Evolutionary conservation across 2,329 filamentous ascomycete genomes (phyloP).

Genomic region (Cladophialophora bantiana): DNA sequence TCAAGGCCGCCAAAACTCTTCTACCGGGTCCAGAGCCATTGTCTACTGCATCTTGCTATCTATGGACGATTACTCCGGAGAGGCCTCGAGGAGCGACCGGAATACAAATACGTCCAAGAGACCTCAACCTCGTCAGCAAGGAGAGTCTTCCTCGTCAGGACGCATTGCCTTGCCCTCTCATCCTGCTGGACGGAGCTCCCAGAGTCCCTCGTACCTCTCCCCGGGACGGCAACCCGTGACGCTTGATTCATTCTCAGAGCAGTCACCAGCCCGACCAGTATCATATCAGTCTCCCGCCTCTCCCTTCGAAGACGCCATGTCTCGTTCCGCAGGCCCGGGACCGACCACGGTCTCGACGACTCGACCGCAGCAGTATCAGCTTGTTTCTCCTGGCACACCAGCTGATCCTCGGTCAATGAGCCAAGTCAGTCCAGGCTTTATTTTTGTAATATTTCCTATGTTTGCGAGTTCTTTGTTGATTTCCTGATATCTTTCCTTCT

Average conservation of each 20-base stretch:
- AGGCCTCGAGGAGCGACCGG: slow-evolving; percentile 18
- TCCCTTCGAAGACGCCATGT: slow-evolving; percentile 25
- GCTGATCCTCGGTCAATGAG: slow-evolving; percentile 39
- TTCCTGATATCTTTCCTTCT: slow-evolving; percentile 27
- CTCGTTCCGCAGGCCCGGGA: slow-evolving; percentile 24
- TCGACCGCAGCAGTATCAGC: slow-evolving; percentile 37
- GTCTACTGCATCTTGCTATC: slow-evolving; percentile 19
- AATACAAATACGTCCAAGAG: slow-evolving; percentile 22
- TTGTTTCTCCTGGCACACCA: slow-evolving; percentile 39
- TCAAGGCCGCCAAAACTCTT: slow-evolving; percentile 23
- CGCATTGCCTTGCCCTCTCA: slow-evolving; percentile 18
- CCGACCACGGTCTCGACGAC: slow-evolving; percentile 22
- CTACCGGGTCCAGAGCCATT: neutral
- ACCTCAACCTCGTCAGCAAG: slow-evolving; percentile 21
- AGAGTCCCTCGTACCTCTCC: slow-evolving; percentile 19
- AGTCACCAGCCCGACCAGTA: slow-evolving; percentile 17
- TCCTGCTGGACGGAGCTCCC: slow-evolving; percentile 22
- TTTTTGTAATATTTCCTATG: slow-evolving; percentile 43
- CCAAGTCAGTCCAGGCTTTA: slow-evolving; percentile 42
- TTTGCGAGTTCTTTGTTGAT: slow-evolving; percentile 26
- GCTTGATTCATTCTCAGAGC: slow-evolving; percentile 6
- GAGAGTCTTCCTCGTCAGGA: slow-evolving; percentile 15
- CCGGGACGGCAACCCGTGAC: slow-evolving; percentile 1
- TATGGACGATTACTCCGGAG: slow-evolving; percentile 30
- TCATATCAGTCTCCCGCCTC: slow-evolving; percentile 18